Evolutionary conservation across 768 basidiomycete species (phyloP), one percentile per base, ranked within the genome.

Genomic region (Lentinula edodes): DNA sequence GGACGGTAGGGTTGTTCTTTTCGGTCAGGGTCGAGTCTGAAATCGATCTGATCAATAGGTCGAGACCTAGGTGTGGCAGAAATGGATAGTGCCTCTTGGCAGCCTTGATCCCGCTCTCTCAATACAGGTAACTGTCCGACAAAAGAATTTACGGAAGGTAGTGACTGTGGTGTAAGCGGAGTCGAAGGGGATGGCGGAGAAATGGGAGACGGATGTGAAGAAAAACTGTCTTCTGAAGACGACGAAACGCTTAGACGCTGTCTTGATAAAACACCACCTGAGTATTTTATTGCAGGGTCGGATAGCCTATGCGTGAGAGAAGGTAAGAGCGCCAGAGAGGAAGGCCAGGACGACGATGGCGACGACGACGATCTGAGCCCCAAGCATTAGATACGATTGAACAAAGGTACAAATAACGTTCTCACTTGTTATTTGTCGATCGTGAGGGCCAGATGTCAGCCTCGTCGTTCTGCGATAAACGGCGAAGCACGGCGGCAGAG

Each of bases 401-500:
- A 15, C 5, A 41, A n/a, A 39, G 55, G 23, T 15, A 12, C 39
- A 43, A 42, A 35, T 7, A 56, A 56, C 9, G 43, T 45, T 10
- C 41, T 56, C 36, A 62, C 50, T 52, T 54, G 36, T 35, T 41
- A 18, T 20, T 6, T 45, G 43, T 10, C 69, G 72, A 28, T 28
- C 34, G 66, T 61, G 51, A 63, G 72, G 55, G 55, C 55, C 52
- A 61, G 9, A n/a, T 42, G 16, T 56, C 55, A 28, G 38, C 56
- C 41, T 80, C 77, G 55, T 86, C 86, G 20, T 86, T 83, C 64
- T 80, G 77, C 60, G 76, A 80, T n/a, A 91, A 72, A 32, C 89
- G 79, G 58, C 84, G 75, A 52, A 91, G 72, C 6, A 91, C 89
- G 6, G 87, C 83, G 5, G 85, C 83, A 0, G 88, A 84, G 68